Evolutionary conservation across 371 early-diverging fungal genomes (phyloP).

Genomic region (Circinella umbellata): DNA sequence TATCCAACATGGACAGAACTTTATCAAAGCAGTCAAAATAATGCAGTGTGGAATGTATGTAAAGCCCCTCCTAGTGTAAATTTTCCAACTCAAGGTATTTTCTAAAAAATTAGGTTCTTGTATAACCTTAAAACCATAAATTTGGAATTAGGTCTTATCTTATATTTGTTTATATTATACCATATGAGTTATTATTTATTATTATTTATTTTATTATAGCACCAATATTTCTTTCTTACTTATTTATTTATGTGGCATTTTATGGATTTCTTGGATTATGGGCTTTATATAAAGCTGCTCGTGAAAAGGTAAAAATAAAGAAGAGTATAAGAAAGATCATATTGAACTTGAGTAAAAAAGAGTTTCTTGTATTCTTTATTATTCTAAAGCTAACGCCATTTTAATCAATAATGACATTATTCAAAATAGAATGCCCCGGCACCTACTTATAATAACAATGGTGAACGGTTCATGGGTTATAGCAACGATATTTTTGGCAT

Average conservation of each 20-base stretch:
- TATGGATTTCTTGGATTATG: conserved; percentile 44
- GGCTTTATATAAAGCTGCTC: conserved; percentile 42
- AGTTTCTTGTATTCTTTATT: no score
- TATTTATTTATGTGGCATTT: conserved; percentile 39
- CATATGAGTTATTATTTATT: not conserved
- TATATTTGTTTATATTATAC: no score
- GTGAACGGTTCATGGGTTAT: conserved; percentile 5
- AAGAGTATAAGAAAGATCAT: not conserved
- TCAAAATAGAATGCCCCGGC: not conserved
- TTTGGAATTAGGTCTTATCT: no score
- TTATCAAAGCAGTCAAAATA: not conserved
- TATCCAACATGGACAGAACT: conserved; percentile 9
- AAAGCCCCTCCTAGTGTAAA: conserved; percentile 18
- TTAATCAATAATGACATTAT: not conserved
- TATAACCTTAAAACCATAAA: no score
- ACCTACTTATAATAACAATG: not conserved
- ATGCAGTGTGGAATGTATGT: conserved; percentile 4
- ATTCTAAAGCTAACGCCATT: not conserved
- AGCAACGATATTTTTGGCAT: conserved; percentile 8
- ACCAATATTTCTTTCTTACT: conserved; percentile 37
- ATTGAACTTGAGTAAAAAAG: not conserved
- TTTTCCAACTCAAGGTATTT: not conserved
- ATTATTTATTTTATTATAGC: conserved; percentile 12
- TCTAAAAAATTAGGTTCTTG: no score
- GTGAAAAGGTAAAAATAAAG: conserved; percentile 14